Percentiles rank a stretch among this genome's conserved stretches.
Evolutionary conservation across 441 rosid genomes (phyloP).

Genomic region (Pelargonium fulgidum): DNA sequence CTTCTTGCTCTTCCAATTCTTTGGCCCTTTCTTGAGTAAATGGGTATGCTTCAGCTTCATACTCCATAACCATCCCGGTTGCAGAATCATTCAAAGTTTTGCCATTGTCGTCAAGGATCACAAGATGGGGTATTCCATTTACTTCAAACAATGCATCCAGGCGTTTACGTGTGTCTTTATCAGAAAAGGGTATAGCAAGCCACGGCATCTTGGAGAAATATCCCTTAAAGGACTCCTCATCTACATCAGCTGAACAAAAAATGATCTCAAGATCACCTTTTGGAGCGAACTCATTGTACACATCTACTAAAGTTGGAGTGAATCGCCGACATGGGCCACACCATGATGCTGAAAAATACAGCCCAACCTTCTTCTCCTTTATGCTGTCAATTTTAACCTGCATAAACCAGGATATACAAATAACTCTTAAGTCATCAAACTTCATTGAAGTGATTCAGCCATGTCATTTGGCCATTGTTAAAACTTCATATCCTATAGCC

Average conservation of each 20-base stretch:
- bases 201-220: conserved; percentile 75
- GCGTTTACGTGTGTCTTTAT: conserved; percentile 38
- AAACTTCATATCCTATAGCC: neutral
- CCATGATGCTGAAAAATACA: conserved; percentile 77
- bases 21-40: conserved; percentile 47
- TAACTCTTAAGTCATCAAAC: too few relatives aligned
- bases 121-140: conserved; percentile 59
- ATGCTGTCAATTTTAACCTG: conserved; percentile 56
- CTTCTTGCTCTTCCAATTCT: conserved; percentile 52
- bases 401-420: conserved; percentile 4
- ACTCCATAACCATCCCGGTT: conserved; percentile 40
- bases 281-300: conserved; percentile 39
- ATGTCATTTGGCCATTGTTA: too few relatives aligned
- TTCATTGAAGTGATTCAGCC: too few relatives aligned
- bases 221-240: conserved; percentile 39
- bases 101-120: conserved; percentile 51
- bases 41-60: conserved; percentile 57
- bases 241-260: conserved; percentile 48
- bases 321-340: conserved; percentile 58
- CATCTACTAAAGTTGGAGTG: conserved; percentile 52
- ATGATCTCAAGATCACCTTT: conserved; percentile 52
- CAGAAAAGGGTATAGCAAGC: conserved; percentile 67
- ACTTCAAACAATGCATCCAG: conserved; percentile 44
- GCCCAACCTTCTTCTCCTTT: conserved; percentile 58
- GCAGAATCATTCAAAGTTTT: conserved; percentile 38